phyloP scores from a whole-genome alignment of 1,139 yeast genomes.

The Insectozyma bohioensis region DNA sequence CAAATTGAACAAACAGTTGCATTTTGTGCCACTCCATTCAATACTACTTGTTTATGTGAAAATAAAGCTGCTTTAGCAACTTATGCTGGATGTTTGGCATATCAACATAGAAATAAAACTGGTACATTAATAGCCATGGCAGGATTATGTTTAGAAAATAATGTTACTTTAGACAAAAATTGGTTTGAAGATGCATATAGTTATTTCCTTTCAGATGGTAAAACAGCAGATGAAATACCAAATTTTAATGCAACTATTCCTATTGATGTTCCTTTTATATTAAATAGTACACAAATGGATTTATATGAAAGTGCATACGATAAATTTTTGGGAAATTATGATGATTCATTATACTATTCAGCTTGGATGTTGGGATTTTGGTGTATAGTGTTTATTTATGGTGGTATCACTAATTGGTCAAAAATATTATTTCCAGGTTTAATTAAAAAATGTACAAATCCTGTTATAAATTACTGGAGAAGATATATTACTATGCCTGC shows the following conservation, averaged over 20 bases:
- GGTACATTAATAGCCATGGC: background rate
- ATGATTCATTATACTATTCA: slow-evolving; percentile 48
- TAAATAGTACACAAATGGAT: slow-evolving; percentile 15
- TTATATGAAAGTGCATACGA: slow-evolving; percentile 23
- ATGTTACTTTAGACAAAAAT: slow-evolving; percentile 15
- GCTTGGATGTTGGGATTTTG: slow-evolving; percentile 49
- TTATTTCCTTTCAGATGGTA: slow-evolving; percentile 20
- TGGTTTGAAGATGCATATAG: slow-evolving; percentile 18
- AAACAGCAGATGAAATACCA: slow-evolving; percentile 18
- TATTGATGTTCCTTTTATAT: slow-evolving; percentile 23
- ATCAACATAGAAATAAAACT: slow-evolving; percentile 5
- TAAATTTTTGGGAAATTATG: slow-evolving; percentile 33
- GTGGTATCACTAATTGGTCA: slow-evolving; percentile 43
- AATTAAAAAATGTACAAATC: slow-evolving; percentile 22
- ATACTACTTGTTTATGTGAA: slow-evolving; percentile 14
- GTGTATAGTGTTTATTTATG: slow-evolving; percentile 42
- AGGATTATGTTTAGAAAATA: slow-evolving; percentile 5
- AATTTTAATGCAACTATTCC: slow-evolving; percentile 21
- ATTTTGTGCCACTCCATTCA: slow-evolving; percentile 14
- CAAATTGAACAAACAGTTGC: slow-evolving; percentile 15
- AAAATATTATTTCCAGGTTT: slow-evolving; percentile 26
- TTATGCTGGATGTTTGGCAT: slow-evolving; percentile 18
- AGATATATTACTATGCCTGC: slow-evolving; percentile 34
- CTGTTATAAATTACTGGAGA: slow-evolving; percentile 24
- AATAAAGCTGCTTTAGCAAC: slow-evolving; percentile 16